phyloP scores from a whole-genome alignment of 805 yeast genomes.

The Priceomyces medius region DNA sequence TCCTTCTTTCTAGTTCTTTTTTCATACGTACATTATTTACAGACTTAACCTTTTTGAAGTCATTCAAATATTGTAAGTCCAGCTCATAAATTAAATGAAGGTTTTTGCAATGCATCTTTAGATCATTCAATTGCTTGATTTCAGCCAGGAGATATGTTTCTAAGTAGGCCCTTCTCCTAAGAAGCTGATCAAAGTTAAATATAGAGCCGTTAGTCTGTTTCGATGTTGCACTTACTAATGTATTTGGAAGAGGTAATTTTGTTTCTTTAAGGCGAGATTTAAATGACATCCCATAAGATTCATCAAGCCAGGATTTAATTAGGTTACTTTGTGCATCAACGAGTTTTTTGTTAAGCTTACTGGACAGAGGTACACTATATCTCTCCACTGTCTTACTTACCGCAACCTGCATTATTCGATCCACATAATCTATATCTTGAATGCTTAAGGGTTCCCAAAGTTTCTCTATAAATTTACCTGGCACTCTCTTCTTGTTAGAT shows the following conservation, averaged over 20 bases:
- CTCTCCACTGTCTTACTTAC: slow-evolving; percentile 25
- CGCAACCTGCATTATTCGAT: slow-evolving; percentile 25
- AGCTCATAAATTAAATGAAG: slow-evolving; percentile 23
- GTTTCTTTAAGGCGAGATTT: slow-evolving; percentile 23
- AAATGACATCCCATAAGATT: slow-evolving; percentile 20
- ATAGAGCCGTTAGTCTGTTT: slow-evolving; percentile 13
- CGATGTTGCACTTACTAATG: slow-evolving; percentile 15
- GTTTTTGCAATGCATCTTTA: slow-evolving; percentile 25
- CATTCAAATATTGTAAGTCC: slow-evolving; percentile 33
- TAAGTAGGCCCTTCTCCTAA: slow-evolving; percentile 23
- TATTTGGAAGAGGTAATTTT: slow-evolving; percentile 30
- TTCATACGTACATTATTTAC: slow-evolving; percentile 15
- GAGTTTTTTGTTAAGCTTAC: slow-evolving; percentile 14
- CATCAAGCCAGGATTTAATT: slow-evolving; percentile 24
- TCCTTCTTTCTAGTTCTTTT: slow-evolving; percentile 11
- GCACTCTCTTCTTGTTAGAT: slow-evolving; percentile 14
- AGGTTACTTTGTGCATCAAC: slow-evolving; percentile 24
- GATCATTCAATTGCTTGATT: slow-evolving; percentile 32
- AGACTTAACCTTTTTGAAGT: slow-evolving; percentile 24
- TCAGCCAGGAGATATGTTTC: slow-evolving; percentile 44
- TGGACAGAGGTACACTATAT: slow-evolving; percentile 9
- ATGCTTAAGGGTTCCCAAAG: slow-evolving; percentile 30
- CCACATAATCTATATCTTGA: slow-evolving; percentile 15
- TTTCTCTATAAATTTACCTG: slow-evolving; percentile 26
- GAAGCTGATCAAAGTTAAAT: slow-evolving; percentile 25